These are phyloP conservation scores for Podaxis sp. DNA, from an alignment of 768 basidiomycete genomes.

Conservation along the genomic window DNA sequence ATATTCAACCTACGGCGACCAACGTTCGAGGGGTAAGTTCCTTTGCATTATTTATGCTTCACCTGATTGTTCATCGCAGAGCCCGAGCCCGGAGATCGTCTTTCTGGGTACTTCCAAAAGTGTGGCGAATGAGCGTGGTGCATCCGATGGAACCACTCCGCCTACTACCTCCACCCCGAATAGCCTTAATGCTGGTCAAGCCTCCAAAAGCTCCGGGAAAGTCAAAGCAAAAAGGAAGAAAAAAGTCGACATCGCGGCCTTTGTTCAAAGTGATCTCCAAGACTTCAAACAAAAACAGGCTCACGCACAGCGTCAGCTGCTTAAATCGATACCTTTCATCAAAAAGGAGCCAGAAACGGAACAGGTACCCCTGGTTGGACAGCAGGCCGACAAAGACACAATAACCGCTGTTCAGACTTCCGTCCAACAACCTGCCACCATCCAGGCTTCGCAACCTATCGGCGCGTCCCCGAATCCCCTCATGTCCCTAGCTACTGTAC, in stretches of 20 bases:
- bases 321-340: background rate
- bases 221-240: conserved; percentile 24
- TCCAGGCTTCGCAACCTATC: background rate
- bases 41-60: background rate
- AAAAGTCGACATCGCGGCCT: conserved; percentile 20
- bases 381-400: background rate
- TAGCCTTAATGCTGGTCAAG: background rate
- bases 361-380: background rate
- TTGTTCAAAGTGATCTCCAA: conserved; percentile 26
- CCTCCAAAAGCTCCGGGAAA: conserved; percentile 2
- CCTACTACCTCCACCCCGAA: background rate
- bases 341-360: conserved; percentile 6
- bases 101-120: background rate
- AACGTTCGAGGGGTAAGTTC: background rate
- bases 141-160: background rate
- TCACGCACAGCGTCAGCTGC: background rate
- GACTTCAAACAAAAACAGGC: conserved; percentile 20
- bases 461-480: background rate
- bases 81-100: conserved; percentile 3
- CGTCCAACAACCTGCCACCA: background rate
- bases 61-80: background rate
- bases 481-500: background rate
- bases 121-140: background rate
- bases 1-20: background rate
- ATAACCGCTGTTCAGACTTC: background rate